A percentile compares a stretch with the other conserved stretches of the same genome.
Conservation (phyloP, 371 early-diverging fungal genomes). For the Syncephalastrum contaminatum region DNA sequence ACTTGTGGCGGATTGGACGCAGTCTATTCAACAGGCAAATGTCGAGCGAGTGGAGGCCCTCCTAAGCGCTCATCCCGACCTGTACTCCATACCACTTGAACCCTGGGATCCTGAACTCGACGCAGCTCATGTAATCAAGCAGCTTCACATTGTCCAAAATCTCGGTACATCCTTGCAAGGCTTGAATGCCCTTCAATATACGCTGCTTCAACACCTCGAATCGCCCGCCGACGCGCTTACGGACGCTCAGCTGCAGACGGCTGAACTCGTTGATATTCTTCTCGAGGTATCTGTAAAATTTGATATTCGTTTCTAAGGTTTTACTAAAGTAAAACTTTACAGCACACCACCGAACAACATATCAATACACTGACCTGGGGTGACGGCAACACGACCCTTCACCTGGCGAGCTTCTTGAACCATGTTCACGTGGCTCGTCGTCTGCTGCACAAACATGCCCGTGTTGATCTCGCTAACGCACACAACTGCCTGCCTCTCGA, state of each 20-base stretch:
- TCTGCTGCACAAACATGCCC: conserved; percentile 10
- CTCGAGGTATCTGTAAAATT: conserved; percentile 14
- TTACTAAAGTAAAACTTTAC: too few relatives aligned
- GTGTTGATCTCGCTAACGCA: conserved; percentile 14
- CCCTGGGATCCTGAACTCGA: conserved; percentile 15
- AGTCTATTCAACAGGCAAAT: conserved; percentile 25
- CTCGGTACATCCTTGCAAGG: conserved; percentile 16
- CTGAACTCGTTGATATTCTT: conserved; percentile 11
- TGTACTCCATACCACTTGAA: conserved; percentile 30
- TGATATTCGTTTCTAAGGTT: too few relatives aligned
- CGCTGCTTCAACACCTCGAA: conserved; percentile 15
- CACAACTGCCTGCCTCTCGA: conserved; percentile 14
- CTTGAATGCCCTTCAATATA: conserved; percentile 18
- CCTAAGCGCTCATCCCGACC: conserved; percentile 19
- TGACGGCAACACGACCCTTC: conserved; percentile 17
- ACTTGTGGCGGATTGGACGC: conserved; percentile 32
- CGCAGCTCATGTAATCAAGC: conserved; percentile 16
- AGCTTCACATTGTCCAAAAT: conserved; percentile 10
- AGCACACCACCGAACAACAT: conserved; percentile 13
- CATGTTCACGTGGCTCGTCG: conserved; percentile 16
- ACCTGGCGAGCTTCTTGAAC: conserved; percentile 19
- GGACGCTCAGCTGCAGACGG: conserved; percentile 14
- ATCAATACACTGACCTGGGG: conserved; percentile 17
- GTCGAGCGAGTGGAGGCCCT: conserved; percentile 13
- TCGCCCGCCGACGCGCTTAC: conserved; percentile 9